Conservation (phyloP, 2,329 filamentous ascomycete species). For the Chaetomium sp. region DNA sequence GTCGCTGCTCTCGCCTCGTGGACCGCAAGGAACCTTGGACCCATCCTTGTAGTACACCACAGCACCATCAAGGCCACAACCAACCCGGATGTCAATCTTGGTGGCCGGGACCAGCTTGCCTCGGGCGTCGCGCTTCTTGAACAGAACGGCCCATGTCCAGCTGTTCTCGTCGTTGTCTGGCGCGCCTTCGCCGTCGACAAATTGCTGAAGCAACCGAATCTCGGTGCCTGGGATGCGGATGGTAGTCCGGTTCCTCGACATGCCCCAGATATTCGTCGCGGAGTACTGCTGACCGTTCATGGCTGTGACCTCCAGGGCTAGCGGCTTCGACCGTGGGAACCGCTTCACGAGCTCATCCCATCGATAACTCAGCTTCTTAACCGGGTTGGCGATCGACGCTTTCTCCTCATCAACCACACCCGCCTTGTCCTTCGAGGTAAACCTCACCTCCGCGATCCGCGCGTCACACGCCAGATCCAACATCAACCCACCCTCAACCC, state of each 20-base stretch:
- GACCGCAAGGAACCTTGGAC: constrained; percentile 37
- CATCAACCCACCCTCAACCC: constrained; percentile 18
- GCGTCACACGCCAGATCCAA: constrained; percentile 22
- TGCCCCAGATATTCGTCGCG: constrained; percentile 29
- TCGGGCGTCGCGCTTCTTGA: constrained; percentile 26
- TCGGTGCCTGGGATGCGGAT: constrained; percentile 35
- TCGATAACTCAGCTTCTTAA: not conserved
- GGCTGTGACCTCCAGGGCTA: constrained; percentile 31
- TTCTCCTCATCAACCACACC: not conserved
- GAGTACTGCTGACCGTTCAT: constrained; percentile 36
- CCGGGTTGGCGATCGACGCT: not conserved
- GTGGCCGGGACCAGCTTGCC: constrained; percentile 33
- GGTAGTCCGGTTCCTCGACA: constrained; percentile 27
- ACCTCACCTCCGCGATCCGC: constrained; percentile 17
- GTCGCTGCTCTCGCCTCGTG: constrained; percentile 16
- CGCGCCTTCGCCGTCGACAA: constrained; percentile 16
- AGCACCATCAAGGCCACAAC: constrained; percentile 38
- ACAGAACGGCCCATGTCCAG: constrained; percentile 29
- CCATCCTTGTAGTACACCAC: constrained; percentile 40
- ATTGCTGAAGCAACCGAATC: constrained; percentile 34
- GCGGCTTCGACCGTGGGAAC: constrained; percentile 26
- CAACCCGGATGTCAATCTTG: constrained; percentile 40
- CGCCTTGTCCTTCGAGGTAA: constrained; percentile 11
- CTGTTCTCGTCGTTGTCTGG: constrained; percentile 10
- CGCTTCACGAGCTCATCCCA: constrained; percentile 25